phyloP scores from a whole-genome alignment of 257 asterid genomes.

The Solanum pinnatisectum region DNA sequence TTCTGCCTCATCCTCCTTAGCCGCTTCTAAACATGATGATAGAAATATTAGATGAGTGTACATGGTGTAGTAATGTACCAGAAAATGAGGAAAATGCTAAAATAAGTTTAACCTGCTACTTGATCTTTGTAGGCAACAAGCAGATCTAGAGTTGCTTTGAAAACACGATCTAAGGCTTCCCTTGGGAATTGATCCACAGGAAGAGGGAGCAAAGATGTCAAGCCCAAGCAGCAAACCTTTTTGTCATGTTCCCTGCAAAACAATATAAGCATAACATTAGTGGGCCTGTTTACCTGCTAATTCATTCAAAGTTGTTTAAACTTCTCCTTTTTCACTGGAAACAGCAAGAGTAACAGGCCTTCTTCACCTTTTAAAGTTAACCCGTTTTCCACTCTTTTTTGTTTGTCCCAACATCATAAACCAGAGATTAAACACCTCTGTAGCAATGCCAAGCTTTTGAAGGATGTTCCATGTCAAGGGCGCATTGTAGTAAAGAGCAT shows the following conservation, averaged over 20 bases:
- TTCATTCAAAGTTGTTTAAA: background rate
- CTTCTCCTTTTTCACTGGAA: background rate
- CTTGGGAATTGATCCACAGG: constrained; percentile 82
- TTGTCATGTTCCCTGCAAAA: constrained; percentile 89
- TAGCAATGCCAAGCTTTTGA: constrained; percentile 83
- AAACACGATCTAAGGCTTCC: constrained; percentile 87
- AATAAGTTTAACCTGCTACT: constrained; percentile 58
- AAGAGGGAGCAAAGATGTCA: constrained; percentile 89
- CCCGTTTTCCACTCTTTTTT: constrained; percentile 65
- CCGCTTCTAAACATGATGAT: constrained; percentile 41
- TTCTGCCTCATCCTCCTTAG: constrained; percentile 71
- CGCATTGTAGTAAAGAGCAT: constrained; percentile 87
- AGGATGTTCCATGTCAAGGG: constrained; percentile 57
- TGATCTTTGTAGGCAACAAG: constrained; percentile 97
- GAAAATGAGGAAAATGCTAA: background rate
- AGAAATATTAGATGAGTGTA: background rate
- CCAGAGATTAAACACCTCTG: constrained; percentile 93
- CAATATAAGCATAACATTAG: background rate
- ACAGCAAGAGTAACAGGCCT: background rate
- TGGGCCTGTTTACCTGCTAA: background rate
- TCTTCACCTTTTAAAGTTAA: constrained; percentile 68
- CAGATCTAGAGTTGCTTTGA: constrained; percentile 81
- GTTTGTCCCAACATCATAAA: constrained; percentile 92
- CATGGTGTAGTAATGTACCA: background rate
- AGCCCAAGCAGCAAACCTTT: constrained; percentile 93